Evolutionary conservation across 768 basidiomycete genomes (phyloP).

Genomic region (Daedaleopsis nitida): DNA sequence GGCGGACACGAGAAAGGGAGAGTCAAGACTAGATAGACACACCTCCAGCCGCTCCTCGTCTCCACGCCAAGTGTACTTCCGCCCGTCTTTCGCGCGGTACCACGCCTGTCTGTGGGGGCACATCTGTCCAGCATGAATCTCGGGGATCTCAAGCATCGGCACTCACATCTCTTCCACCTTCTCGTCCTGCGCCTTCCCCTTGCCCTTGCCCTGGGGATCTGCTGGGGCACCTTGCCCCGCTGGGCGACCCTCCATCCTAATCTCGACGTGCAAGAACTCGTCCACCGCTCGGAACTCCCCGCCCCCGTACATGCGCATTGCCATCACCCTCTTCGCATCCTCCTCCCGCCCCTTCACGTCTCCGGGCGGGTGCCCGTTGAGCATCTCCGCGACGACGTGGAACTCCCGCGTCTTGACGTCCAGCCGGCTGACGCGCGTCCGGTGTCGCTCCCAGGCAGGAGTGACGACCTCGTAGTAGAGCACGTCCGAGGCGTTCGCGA

Average conservation of each 20-base stretch:
- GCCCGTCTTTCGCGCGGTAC: conserved; percentile 32
- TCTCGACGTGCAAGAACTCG: conserved; percentile 32
- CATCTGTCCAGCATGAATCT: background rate
- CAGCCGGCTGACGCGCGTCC: conserved; percentile 38
- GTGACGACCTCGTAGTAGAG: conserved; percentile 45
- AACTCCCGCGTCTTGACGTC: conserved; percentile 34
- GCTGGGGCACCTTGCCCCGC: background rate
- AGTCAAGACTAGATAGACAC: background rate
- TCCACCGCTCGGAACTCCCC: conserved; percentile 29
- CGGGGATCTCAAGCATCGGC: background rate
- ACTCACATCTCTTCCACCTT: conserved; percentile 15
- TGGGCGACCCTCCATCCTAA: background rate
- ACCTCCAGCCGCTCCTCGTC: conserved; percentile 26
- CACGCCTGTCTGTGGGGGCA: conserved; percentile 18
- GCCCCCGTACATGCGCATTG: conserved; percentile 32
- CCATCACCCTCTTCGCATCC: conserved; percentile 28
- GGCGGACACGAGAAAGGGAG: no score
- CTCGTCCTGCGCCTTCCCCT: conserved; percentile 12
- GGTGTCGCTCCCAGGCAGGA: conserved; percentile 37
- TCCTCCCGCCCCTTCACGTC: conserved; percentile 27
- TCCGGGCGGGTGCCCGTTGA: conserved; percentile 29
- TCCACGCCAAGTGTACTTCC: conserved; percentile 31
- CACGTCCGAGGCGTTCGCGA: conserved; percentile 39
- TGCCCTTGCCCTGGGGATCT: background rate
- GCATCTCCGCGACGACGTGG: conserved; percentile 34